Percentiles rank a stretch among this genome's conserved stretches.
Conservation (phyloP, 2,329 filamentous ascomycete species). For the Aspergillus terreus region DNA sequence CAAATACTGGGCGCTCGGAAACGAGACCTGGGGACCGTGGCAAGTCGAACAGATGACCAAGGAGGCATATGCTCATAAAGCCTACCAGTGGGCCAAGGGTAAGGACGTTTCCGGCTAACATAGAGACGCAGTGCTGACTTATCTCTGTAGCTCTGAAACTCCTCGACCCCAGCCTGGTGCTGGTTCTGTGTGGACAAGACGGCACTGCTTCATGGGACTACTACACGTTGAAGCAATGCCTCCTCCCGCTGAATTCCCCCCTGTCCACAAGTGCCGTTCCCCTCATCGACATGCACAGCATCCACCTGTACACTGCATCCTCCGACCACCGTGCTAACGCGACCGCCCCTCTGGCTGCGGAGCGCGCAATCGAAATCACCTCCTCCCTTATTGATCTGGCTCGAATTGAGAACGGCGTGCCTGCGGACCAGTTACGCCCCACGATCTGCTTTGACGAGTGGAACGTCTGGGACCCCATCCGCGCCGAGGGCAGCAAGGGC, state of each 20-base stretch:
- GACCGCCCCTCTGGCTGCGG: constrained; percentile 64
- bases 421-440: constrained; percentile 56
- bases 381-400: constrained; percentile 69
- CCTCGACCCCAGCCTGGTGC: constrained; percentile 60
- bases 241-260: constrained; percentile 46
- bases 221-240: constrained; percentile 67
- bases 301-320: constrained; percentile 71
- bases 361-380: constrained; percentile 70
- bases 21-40: constrained; percentile 63
- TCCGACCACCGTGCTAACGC: constrained; percentile 53
- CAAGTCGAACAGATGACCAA: constrained; percentile 59
- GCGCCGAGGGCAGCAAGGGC: constrained; percentile 67
- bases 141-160: constrained; percentile 34
- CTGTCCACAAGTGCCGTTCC: constrained; percentile 37
- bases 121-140: constrained; percentile 3
- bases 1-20: constrained; percentile 83
- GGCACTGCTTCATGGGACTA: constrained; percentile 69
- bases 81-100: constrained; percentile 58
- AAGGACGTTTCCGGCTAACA: background rate
- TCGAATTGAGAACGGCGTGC: constrained; percentile 60
- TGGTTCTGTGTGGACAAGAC: constrained; percentile 73
- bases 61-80: constrained; percentile 56
- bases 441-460: constrained; percentile 81
- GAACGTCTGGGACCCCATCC: constrained; percentile 76
- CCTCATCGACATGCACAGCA: constrained; percentile 75